phyloP scores from a whole-genome alignment of 768 basidiomycete genomes.

The Pleurotus tuoliensis region DNA sequence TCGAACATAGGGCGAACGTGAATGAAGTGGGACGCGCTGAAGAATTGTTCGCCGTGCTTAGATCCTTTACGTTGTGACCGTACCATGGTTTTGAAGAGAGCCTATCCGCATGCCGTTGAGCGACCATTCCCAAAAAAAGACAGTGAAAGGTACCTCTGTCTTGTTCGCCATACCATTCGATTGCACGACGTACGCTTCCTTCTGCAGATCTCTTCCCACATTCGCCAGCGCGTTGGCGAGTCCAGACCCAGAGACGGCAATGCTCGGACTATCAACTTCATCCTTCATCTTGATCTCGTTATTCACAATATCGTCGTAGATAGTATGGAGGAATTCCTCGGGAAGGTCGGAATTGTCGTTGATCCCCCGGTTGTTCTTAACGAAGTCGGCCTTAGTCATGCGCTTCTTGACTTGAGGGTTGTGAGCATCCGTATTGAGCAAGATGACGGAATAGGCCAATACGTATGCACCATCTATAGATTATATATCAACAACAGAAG shows the following conservation, averaged over 20 bases:
- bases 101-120: constrained; percentile 38
- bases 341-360: constrained; percentile 89
- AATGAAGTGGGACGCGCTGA: constrained; percentile 93
- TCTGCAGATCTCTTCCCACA: constrained; percentile 92
- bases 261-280: constrained; percentile 66
- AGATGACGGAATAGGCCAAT: constrained; percentile 89
- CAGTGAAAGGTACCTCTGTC: constrained; percentile 66
- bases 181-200: constrained; percentile 93
- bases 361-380: constrained; percentile 95
- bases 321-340: constrained; percentile 71
- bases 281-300: constrained; percentile 99
- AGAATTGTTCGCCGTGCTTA: constrained; percentile 82
- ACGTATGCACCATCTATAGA: constrained; percentile 87
- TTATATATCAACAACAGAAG: neutral
- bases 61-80: constrained; percentile 85
- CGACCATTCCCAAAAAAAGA: constrained; percentile 1
- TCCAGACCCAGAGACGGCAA: constrained; percentile 54
- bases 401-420: constrained; percentile 91
- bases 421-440: constrained; percentile 97
- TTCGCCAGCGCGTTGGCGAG: constrained; percentile 79
- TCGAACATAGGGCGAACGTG: constrained; percentile 99
- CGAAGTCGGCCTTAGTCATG: constrained; percentile 90
- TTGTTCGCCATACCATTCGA: constrained; percentile 96
- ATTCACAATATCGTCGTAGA: constrained; percentile 86
- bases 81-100: constrained; percentile 89